phyloP scores from a whole-genome alignment of 176 grass and related monocot species.

The Calamus simplicifolius region DNA sequence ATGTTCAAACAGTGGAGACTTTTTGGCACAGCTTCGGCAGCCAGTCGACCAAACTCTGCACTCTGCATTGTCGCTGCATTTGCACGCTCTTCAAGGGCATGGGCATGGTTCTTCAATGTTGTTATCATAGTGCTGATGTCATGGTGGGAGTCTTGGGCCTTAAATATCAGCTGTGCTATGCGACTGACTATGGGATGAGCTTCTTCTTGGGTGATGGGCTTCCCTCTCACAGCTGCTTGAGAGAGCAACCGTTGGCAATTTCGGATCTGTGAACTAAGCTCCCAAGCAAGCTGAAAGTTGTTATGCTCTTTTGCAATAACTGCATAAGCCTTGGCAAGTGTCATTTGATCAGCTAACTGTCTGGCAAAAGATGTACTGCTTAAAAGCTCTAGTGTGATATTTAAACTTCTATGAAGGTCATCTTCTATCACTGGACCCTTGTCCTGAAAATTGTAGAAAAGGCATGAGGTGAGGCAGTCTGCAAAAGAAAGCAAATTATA shows the following conservation, averaged over 20 bases:
- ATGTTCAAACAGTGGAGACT: conserved; percentile 17
- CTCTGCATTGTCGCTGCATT: conserved; percentile 9
- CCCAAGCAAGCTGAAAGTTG: conserved; percentile 18
- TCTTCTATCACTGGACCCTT: neutral
- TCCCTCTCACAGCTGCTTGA: conserved; percentile 19
- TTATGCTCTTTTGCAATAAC: conserved; percentile 14
- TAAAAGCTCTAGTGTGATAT: conserved; percentile 11
- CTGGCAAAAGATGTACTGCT: conserved; percentile 12
- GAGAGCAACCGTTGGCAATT: conserved; percentile 19
- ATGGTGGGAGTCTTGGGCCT: conserved; percentile 21
- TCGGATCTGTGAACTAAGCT: conserved; percentile 18
- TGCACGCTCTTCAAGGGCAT: conserved; percentile 17
- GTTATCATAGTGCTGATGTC: conserved; percentile 20
- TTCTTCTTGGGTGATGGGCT: conserved; percentile 12
- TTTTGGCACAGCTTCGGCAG: conserved; percentile 15
- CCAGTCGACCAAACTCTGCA: conserved; percentile 13
- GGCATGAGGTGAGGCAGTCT: neutral
- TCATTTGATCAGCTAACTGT: conserved; percentile 21
- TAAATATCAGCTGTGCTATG: conserved; percentile 19
- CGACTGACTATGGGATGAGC: conserved; percentile 4
- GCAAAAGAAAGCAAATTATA: too few relatives aligned
- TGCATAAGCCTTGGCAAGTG: conserved; percentile 11
- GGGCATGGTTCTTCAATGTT: conserved; percentile 10
- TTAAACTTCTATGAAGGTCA: neutral
- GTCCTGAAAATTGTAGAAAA: conserved; percentile 2